Percentiles rank a stretch among this genome's conserved stretches.
Evolutionary conservation across 352 stramenopile genomes (phyloP).

Genomic region (Ochromonadaceae sp.): DNA sequence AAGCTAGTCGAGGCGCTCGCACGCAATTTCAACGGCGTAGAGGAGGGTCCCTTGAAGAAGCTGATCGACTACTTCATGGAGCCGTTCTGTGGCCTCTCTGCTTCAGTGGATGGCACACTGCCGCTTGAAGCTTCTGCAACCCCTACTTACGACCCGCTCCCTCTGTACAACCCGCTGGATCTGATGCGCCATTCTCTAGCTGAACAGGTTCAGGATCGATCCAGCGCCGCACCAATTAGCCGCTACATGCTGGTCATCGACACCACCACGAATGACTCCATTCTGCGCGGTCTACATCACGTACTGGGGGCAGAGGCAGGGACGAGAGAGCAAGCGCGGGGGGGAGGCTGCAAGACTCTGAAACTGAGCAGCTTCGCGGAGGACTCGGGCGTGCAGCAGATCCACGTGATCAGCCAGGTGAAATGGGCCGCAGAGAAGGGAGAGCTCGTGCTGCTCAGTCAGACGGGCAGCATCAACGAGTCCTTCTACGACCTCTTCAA

Average conservation of each 20-base stretch:
- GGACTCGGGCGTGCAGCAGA: slow-evolving; percentile 24
- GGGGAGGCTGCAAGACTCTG: slow-evolving; percentile 22
- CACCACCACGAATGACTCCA: slow-evolving; percentile 32
- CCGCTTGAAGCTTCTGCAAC: slow-evolving; percentile 13
- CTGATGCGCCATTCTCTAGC: slow-evolving; percentile 26
- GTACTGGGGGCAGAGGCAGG: too few species aligned
- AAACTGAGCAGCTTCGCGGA: slow-evolving; percentile 30
- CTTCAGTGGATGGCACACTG: background rate
- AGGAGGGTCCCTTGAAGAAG: slow-evolving; percentile 22
- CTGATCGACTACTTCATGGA: slow-evolving; percentile 26
- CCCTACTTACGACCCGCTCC: too few species aligned
- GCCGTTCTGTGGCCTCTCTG: slow-evolving; percentile 17
- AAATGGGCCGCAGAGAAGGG: slow-evolving; percentile 32
- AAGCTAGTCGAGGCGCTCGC: slow-evolving; percentile 25
- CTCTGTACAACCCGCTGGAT: slow-evolving; percentile 25
- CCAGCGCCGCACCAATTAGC: slow-evolving; percentile 20
- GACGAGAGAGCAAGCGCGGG: too few species aligned
- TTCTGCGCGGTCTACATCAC: slow-evolving; percentile 27
- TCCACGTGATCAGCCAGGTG: slow-evolving; percentile 32
- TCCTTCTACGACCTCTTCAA: slow-evolving; percentile 40
- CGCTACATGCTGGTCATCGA: slow-evolving; percentile 39
- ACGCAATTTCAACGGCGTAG: slow-evolving; percentile 32
- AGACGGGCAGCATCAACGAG: slow-evolving; percentile 30
- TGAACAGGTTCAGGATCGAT: slow-evolving; percentile 20
- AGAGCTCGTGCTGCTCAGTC: slow-evolving; percentile 28